A percentile compares a stretch with the other conserved stretches of the same genome.
These are phyloP conservation scores for Globisporangium parvum DNA, from an alignment of 352 stramenopile species.

Conservation along the genomic window DNA sequence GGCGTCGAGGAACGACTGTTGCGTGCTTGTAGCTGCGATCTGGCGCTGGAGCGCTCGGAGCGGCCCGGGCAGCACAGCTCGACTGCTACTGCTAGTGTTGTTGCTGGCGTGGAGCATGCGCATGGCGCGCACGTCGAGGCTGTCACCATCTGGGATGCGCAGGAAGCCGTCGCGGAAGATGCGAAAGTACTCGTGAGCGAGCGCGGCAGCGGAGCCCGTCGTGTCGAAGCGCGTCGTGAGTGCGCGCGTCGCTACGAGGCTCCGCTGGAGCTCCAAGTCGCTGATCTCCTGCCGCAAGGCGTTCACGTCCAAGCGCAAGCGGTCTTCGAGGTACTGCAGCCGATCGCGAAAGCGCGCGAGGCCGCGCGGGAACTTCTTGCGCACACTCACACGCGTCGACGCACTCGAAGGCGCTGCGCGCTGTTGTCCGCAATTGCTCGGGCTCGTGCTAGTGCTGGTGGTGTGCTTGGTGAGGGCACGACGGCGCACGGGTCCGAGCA, in stretches of 20 bases:
- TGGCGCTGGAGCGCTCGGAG: slow-evolving; percentile 2
- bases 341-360: slow-evolving; percentile 20
- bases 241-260: slow-evolving; percentile 5
- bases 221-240: slow-evolving; percentile 8
- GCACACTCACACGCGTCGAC: neutral
- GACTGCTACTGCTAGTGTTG: neutral
- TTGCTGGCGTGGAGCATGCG: neutral
- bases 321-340: slow-evolving; percentile 17
- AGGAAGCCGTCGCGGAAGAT: slow-evolving; percentile 18
- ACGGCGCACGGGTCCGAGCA: slow-evolving; percentile 1
- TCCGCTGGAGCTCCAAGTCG: slow-evolving; percentile 17
- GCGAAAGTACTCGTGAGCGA: slow-evolving; percentile 20
- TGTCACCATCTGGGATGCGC: neutral
- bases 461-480: neutral
- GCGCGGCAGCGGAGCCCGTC: slow-evolving; percentile 5
- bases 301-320: slow-evolving; percentile 23
- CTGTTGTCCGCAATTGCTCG: neutral
- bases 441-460: neutral
- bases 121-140: neutral
- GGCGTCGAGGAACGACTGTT: slow-evolving; percentile 13
- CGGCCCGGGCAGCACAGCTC: neutral
- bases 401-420: neutral
- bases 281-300: slow-evolving; percentile 18
- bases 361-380: slow-evolving; percentile 10
- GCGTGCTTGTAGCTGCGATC: slow-evolving; percentile 1